These are phyloP conservation scores for Echria macrotheca DNA, from an alignment of 495 filamentous ascomycete species.

Conservation along the genomic window DNA sequence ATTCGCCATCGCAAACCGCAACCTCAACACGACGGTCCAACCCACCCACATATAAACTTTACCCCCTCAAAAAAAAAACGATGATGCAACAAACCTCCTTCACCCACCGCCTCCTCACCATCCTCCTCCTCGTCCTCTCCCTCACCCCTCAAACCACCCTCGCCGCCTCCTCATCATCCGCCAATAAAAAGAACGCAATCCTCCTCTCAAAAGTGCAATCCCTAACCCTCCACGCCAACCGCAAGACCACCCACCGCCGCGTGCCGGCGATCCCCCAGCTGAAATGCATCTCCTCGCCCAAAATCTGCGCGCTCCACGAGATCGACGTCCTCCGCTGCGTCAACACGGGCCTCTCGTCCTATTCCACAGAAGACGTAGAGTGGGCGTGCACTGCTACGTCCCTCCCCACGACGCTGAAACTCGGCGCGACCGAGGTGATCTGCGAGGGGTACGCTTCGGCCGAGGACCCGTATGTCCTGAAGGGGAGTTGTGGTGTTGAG, in stretches of 20 bases:
- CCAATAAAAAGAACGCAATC: constrained; percentile 21
- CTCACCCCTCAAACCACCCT: too few species aligned
- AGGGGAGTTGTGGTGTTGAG: constrained; percentile 89
- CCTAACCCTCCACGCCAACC: constrained; percentile 64
- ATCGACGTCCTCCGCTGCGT: constrained; percentile 82
- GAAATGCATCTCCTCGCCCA: constrained; percentile 67
- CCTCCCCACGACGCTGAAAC: constrained; percentile 77
- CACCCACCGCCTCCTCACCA: not conserved
- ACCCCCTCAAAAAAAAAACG: too few species aligned
- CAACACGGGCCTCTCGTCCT: constrained; percentile 70
- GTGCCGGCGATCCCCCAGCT: constrained; percentile 74
- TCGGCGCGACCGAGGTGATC: constrained; percentile 83
- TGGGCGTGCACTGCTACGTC: constrained; percentile 84
- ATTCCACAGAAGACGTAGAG: constrained; percentile 66
- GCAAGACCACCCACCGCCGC: constrained; percentile 65
- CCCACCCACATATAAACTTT: too few species aligned
- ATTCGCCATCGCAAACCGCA: too few species aligned
- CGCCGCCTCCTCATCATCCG: not conserved
- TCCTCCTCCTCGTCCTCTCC: too few species aligned
- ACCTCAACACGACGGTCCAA: too few species aligned
- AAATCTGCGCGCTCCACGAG: constrained; percentile 55
- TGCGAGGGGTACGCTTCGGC: constrained; percentile 81
- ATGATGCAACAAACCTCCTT: constrained; percentile 4
- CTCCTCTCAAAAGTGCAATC: constrained; percentile 51
- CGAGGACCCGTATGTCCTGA: constrained; percentile 77